A percentile compares a stretch with the other conserved stretches of the same genome.
Conservation (phyloP, 768 basidiomycete species). For the Cyclocybe cylindracea region DNA sequence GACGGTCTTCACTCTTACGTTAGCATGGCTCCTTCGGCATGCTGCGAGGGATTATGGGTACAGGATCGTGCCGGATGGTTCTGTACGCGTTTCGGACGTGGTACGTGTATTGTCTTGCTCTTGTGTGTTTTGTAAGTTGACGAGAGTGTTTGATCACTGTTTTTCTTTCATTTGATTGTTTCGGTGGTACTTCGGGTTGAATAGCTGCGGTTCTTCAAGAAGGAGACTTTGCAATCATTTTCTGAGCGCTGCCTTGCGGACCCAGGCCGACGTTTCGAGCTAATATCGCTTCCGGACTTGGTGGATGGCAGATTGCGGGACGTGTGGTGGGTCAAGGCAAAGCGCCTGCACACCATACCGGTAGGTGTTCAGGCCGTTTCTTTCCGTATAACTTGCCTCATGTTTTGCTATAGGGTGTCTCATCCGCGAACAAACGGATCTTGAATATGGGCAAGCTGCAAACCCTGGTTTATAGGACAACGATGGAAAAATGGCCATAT, state of each 20-base stretch:
- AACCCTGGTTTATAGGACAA: slow-evolving; percentile 13
- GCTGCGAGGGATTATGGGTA: slow-evolving; percentile 19
- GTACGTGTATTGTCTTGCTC: slow-evolving; percentile 41
- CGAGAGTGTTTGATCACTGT: background rate
- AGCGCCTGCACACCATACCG: slow-evolving; percentile 19
- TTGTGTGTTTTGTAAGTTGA: background rate
- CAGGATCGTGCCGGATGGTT: slow-evolving; percentile 59
- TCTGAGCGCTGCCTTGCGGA: slow-evolving; percentile 15
- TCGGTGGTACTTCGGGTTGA: background rate
- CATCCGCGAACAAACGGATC: slow-evolving; percentile 15
- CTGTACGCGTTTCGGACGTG: slow-evolving; percentile 67
- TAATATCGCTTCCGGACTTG: slow-evolving; percentile 22
- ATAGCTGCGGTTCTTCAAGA: slow-evolving; percentile 9
- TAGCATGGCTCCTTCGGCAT: slow-evolving; percentile 18
- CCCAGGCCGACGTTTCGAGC: slow-evolving; percentile 20
- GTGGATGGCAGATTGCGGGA: slow-evolving; percentile 15
- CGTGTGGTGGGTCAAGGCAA: slow-evolving; percentile 27
- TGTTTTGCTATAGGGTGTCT: slow-evolving; percentile 14
- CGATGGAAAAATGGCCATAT: slow-evolving; percentile 15
- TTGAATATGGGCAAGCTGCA: slow-evolving; percentile 15
- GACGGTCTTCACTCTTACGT: background rate
- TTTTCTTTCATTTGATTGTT: background rate
- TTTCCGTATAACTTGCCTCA: background rate
- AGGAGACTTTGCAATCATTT: slow-evolving; percentile 12
- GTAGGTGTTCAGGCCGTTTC: slow-evolving; percentile 8